These are phyloP conservation scores for Aspergillus bridgeri DNA, from an alignment of 495 filamentous ascomycete species.

Conservation along the genomic window DNA sequence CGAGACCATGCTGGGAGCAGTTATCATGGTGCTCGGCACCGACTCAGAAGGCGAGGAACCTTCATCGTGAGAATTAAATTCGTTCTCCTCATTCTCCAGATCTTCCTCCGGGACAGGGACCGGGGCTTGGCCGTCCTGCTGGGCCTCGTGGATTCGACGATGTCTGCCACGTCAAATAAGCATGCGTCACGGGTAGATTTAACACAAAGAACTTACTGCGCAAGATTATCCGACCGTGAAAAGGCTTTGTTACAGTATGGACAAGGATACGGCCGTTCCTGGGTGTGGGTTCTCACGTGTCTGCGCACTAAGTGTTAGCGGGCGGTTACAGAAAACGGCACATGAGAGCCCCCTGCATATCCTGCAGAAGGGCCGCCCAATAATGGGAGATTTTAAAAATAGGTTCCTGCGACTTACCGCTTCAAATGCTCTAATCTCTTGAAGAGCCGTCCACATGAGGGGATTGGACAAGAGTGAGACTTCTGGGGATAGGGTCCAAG, in stretches of 20 bases:
- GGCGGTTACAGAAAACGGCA: constrained; percentile 54
- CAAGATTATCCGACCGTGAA: constrained; percentile 95
- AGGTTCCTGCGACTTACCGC: constrained; percentile 63
- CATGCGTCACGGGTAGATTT: not conserved
- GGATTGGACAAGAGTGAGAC: constrained; percentile 98
- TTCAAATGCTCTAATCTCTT: constrained; percentile 99
- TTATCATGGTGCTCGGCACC: constrained; percentile 30
- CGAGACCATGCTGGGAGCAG: constrained; percentile 36
- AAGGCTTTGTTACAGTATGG: constrained; percentile 98
- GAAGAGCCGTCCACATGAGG: constrained; percentile 93
- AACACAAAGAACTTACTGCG: constrained; percentile 66
- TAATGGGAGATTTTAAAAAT: constrained; percentile 17
- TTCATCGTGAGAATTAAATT: constrained; percentile 71
- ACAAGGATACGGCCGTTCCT: constrained; percentile 97
- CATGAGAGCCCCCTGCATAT: constrained; percentile 20
- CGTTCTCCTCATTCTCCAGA: constrained; percentile 67
- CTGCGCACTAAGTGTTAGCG: constrained; percentile 58
- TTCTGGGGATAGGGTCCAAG: constrained; percentile 95
- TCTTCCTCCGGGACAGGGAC: constrained; percentile 67
- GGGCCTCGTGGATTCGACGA: constrained; percentile 89
- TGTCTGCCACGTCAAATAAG: constrained; percentile 54
- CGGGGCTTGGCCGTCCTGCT: constrained; percentile 59
- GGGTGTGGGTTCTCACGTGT: constrained; percentile 98
- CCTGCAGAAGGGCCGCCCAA: constrained; percentile 5
- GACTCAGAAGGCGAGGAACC: constrained; percentile 56